Evolutionary conservation across 2,329 filamentous ascomycete species (phyloP).

Genomic region (Ophidiomyces ophidiicola): DNA sequence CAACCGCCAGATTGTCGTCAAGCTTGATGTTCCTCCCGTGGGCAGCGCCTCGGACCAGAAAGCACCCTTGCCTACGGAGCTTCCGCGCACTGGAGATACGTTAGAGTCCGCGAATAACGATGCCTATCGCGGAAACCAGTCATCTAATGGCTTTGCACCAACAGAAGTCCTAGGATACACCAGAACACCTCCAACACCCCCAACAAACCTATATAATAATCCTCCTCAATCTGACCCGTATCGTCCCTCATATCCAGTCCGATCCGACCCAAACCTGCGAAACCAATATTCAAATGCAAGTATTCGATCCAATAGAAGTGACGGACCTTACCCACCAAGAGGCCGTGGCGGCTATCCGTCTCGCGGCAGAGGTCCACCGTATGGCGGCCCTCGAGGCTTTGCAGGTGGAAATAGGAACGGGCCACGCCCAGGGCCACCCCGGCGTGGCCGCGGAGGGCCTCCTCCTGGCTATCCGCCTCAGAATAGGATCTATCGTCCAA

Average conservation of each 20-base stretch:
- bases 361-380: constrained; percentile 32
- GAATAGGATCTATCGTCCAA: constrained; percentile 17
- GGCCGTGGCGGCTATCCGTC: constrained; percentile 46
- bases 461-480: constrained; percentile 40
- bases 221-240: constrained; percentile 28
- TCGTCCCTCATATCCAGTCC: constrained; percentile 25
- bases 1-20: constrained; percentile 43
- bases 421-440: constrained; percentile 32
- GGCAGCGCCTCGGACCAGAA: constrained; percentile 22
- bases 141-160: constrained; percentile 19
- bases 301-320: constrained; percentile 33
- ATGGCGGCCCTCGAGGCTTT: constrained; percentile 27
- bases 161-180: constrained; percentile 18
- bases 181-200: constrained; percentile 15
- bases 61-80: not conserved
- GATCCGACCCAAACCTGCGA: constrained; percentile 33
- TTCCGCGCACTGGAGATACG: not conserved
- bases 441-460: constrained; percentile 35
- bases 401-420: constrained; percentile 25
- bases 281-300: constrained; percentile 38
- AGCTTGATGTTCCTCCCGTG: constrained; percentile 44
- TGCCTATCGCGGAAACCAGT: not conserved
- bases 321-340: constrained; percentile 37
- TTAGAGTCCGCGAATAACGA: not conserved
- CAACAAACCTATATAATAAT: constrained; percentile 31